phyloP scores from a whole-genome alignment of 805 yeast genomes.

The Saturnispora hagleri region DNA sequence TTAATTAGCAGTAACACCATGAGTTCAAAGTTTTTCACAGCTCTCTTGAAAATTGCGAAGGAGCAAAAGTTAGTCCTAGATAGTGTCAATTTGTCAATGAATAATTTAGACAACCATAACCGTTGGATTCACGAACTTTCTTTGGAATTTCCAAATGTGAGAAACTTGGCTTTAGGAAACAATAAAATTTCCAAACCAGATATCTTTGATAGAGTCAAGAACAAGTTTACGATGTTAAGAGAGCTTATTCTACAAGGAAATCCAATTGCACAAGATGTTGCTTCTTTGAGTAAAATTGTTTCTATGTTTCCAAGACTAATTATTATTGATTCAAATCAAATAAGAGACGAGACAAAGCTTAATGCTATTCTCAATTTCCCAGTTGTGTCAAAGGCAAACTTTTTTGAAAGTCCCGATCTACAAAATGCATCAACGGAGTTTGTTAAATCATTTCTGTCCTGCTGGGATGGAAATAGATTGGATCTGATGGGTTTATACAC shows the following conservation, averaged over 20 bases:
- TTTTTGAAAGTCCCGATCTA: slow-evolving; percentile 70
- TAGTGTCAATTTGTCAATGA: slow-evolving; percentile 60
- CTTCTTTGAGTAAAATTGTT: slow-evolving; percentile 53
- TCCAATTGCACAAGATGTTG: slow-evolving; percentile 43
- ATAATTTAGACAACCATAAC: slow-evolving; percentile 54
- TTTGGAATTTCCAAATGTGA: slow-evolving; percentile 61
- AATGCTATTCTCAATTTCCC: slow-evolving; percentile 46
- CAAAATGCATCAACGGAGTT: slow-evolving; percentile 70
- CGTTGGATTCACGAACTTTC: slow-evolving; percentile 53
- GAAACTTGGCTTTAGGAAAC: slow-evolving; percentile 71
- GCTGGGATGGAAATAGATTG: slow-evolving; percentile 75
- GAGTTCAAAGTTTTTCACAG: slow-evolving; percentile 77
- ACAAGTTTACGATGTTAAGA: slow-evolving; percentile 61
- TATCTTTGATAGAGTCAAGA: slow-evolving; percentile 64
- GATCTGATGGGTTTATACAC: slow-evolving; percentile 71
- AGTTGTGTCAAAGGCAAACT: slow-evolving; percentile 48
- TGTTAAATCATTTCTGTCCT: slow-evolving; percentile 59
- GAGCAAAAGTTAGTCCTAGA: slow-evolving; percentile 46
- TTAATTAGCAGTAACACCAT: slow-evolving; percentile 38
- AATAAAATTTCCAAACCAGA: slow-evolving; percentile 55
- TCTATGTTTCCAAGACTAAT: slow-evolving; percentile 71
- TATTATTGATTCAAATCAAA: slow-evolving; percentile 65
- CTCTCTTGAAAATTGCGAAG: slow-evolving; percentile 73
- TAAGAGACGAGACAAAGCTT: slow-evolving; percentile 66
- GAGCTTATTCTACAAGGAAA: slow-evolving; percentile 75